Evolutionary conservation across 768 basidiomycete genomes (phyloP).

Genomic region (Kwoniella pini): DNA sequence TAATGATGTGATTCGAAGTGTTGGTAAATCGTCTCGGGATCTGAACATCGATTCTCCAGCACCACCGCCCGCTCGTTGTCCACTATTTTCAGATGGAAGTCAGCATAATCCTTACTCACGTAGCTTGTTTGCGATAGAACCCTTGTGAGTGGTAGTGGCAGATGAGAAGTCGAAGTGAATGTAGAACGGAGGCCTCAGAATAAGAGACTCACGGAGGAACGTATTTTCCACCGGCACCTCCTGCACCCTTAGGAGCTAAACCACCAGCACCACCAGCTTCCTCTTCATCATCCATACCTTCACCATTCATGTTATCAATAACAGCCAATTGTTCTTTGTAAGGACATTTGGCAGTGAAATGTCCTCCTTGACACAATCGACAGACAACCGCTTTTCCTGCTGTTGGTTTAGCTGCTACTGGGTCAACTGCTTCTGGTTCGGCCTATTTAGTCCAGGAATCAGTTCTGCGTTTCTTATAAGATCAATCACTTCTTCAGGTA

Average conservation of each 20-base stretch:
- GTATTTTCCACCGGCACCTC: slow-evolving; percentile 72
- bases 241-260: slow-evolving; percentile 38
- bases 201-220: slow-evolving; percentile 56
- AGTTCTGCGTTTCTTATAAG: no score
- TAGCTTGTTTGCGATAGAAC: no score
- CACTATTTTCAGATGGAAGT: slow-evolving; percentile 46
- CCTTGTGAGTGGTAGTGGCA: no score
- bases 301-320: slow-evolving; percentile 50
- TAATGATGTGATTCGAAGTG: slow-evolving; percentile 94
- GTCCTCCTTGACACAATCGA: slow-evolving; percentile 91
- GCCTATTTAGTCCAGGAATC: slow-evolving; percentile 42
- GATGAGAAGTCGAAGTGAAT: no score
- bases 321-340: slow-evolving; percentile 82
- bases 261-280: slow-evolving; percentile 56
- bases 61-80: slow-evolving; percentile 68
- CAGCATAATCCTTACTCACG: no score
- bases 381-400: slow-evolving; percentile 81
- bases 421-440: slow-evolving; percentile 65
- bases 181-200: neutral
- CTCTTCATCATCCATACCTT: slow-evolving; percentile 61
- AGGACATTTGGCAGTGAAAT: slow-evolving; percentile 98
- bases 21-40: slow-evolving; percentile 86
- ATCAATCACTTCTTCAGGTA: no score
- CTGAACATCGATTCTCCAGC: slow-evolving; percentile 77
- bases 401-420: slow-evolving; percentile 65